Evolutionary conservation across 257 asterid species (phyloP), one percentile per base, ranked within the genome.

Genomic region (Prunella vulgaris): DNA sequence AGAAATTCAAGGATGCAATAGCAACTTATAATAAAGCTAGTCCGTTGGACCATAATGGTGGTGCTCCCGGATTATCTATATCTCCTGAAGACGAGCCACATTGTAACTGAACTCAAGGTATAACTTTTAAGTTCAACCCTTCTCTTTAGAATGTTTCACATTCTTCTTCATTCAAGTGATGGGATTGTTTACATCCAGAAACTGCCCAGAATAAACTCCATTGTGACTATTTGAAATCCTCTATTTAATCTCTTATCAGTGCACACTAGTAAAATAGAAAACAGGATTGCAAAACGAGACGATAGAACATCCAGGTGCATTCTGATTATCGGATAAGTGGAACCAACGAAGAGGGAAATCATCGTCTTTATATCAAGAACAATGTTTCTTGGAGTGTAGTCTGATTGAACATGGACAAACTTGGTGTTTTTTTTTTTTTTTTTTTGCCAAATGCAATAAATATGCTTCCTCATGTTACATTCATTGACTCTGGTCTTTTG

Each of bases 1-100:
- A 82, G 85, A 87, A 84, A 74, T 37, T 87, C 54, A 87, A 66
- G 80, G 90, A 87, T 72, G 88, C 93, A 25, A 87, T 87, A 62
- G 84, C 73, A 35, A 30, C 57, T 14, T 81, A 84, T 49, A 83
- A 77, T 40, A 71, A 76, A 35, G 64, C 79, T 72, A 61, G 46
- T 75, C 56, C 64, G 4, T 40, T 14, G 44, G 75, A 75, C 27
- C 68, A 58, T 68, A 74, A 44, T 22, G 82, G 73, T 58, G 78
- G 72, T 66, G 51, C 69, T n/a, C 64, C 40, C 33, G 79, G 70
- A 58, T 62, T 48, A 58, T 75, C 76, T 21, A 52, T 61, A 56
- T 70, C 61, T 15, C 70, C 46, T 3, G 74, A 74, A 38, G 71
- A 80, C 60, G 51, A 56, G 40, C 74, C 42, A 46, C 53, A 56